Evolutionary conservation across 768 basidiomycete species (phyloP).

Genomic region (Clathrus columnatus): DNA sequence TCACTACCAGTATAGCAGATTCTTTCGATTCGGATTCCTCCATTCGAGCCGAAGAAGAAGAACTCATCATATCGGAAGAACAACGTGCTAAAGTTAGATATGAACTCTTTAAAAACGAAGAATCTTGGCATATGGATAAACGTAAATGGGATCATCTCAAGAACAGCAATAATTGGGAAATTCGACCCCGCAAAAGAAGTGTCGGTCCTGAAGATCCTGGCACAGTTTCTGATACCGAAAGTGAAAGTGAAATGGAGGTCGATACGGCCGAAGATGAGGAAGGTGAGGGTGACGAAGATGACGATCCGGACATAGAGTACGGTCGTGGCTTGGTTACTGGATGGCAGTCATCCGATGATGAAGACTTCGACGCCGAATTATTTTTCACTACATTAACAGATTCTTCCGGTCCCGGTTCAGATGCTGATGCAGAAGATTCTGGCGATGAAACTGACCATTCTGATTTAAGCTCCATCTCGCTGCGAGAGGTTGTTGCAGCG

Average conservation of each 20-base stretch:
- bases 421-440: constrained; percentile 27
- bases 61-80: constrained; percentile 21
- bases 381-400: constrained; percentile 77
- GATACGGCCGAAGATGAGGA: constrained; percentile 15
- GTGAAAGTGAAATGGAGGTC: constrained; percentile 11
- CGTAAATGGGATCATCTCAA: constrained; percentile 45
- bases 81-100: constrained; percentile 42
- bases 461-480: constrained; percentile 27
- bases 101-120: constrained; percentile 18
- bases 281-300: constrained; percentile 42
- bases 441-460: constrained; percentile 15
- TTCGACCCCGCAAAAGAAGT: constrained; percentile 60
- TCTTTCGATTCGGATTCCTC: constrained; percentile 34
- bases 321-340: constrained; percentile 56
- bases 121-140: constrained; percentile 25
- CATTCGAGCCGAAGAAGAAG: constrained; percentile 19
- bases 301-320: constrained; percentile 45
- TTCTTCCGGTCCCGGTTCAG: constrained; percentile 25
- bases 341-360: constrained; percentile 56
- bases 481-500: constrained; percentile 14
- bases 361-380: constrained; percentile 77
- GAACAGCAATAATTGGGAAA: constrained; percentile 48
- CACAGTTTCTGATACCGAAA: constrained; percentile 33
- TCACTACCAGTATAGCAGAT: constrained; percentile 30
- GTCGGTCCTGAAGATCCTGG: constrained; percentile 62